Evolutionary conservation across 2,329 filamentous ascomycete species (phyloP), one percentile per base, ranked within the genome.

Genomic region (Curvularia verruculosa): DNA sequence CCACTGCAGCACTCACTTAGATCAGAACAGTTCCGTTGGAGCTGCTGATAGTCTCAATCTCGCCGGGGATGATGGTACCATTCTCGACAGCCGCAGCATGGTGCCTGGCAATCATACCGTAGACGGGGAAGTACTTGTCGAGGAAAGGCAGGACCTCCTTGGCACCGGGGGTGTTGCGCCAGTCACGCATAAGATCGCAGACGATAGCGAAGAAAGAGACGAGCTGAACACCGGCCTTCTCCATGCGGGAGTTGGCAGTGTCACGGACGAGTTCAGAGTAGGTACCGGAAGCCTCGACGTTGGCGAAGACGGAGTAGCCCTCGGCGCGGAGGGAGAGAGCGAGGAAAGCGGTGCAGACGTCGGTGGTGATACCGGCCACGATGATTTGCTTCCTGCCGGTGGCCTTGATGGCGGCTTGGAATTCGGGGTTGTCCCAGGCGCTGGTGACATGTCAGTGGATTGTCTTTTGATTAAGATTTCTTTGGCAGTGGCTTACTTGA

Each of bases 341-440:
- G 5, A 90, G 82, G 79, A 92, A 92, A 0, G 89, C 81, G 21
- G 87, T 90, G 81, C 88, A 91, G 56, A 92, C 89, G 72, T 92
- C 89, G 0, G 89, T 92, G 2, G 85, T 83, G 66, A 92, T 90
- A 7, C 89, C 89, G 2, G 81, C 88, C 15, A 93, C 75, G 68
- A 92, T 89, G 66, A 92, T 79, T 72, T 92, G 90, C 28, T 82
- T 86, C 72, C 86, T 87, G 56, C 84, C 84, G 3, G 87, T 84
- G 1, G 87, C 87, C 61, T 82, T 77, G 59, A 92, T 81, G 1
- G 89, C 89, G 1, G 79, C 80, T 34, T 83, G 83, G 79, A 92
- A 91, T 0, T 89, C 84, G 2, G 81, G 64, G 65, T 90, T 91
- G 70, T 92, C 90, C 89, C 88, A 91, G 2, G 89, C 89, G 69